These are phyloP conservation scores for Mrakia frigida DNA, from an alignment of 768 basidiomycete species.

Conservation along the genomic window DNA sequence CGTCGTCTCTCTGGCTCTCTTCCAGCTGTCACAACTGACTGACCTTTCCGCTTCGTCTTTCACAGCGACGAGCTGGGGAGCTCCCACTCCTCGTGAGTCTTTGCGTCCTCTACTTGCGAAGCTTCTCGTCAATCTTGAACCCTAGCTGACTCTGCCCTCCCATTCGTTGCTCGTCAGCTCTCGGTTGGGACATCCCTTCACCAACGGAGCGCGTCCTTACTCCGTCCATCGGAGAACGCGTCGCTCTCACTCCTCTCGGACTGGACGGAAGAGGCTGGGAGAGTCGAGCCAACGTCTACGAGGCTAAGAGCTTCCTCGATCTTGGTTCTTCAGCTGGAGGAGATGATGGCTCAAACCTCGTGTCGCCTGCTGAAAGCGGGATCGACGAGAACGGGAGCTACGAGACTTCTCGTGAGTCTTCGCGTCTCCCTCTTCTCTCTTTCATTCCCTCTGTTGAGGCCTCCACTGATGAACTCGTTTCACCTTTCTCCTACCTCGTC, in stretches of 20 bases:
- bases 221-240: not conserved
- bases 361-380: not conserved
- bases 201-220: not conserved
- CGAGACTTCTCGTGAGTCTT: not conserved
- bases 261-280: not conserved
- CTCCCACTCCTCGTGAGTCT: not conserved
- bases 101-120: too few relatives aligned
- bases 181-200: not conserved
- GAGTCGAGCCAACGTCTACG: not conserved
- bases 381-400: not conserved
- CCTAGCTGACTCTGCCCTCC: not conserved
- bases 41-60: not conserved
- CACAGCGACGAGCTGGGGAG: conserved; percentile 7
- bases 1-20: not conserved
- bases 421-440: not conserved
- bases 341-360: not conserved
- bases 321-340: not conserved
- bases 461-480: not conserved
- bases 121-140: too few relatives aligned
- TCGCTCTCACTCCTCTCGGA: conserved; percentile 1
- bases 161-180: not conserved
- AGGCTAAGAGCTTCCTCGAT: not conserved
- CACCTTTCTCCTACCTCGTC: not conserved
- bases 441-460: not conserved
- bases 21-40: not conserved